phyloP scores from a whole-genome alignment of 192 early-diverging fungal species.

The Umbelopsis sp. region DNA sequence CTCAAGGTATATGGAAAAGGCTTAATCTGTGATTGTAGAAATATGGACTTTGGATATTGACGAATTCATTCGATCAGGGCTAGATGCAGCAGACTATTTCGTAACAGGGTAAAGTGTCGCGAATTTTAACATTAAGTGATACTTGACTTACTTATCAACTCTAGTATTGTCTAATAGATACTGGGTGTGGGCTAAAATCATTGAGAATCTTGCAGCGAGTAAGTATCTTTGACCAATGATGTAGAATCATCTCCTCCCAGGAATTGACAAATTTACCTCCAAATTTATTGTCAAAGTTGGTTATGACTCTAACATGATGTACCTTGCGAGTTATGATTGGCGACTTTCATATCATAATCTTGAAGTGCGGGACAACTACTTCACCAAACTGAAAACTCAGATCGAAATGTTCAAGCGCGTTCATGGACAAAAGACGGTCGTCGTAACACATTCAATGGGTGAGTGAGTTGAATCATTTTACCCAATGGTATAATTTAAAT shows the following conservation, averaged over 20 bases:
- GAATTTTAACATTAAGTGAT: neutral
- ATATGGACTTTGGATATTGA: neutral
- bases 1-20: conserved; percentile 48
- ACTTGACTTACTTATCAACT: neutral
- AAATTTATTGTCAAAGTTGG: conserved; percentile 44
- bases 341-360: conserved; percentile 76
- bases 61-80: conserved; percentile 38
- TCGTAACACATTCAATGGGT: conserved; percentile 73
- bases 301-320: conserved; percentile 88
- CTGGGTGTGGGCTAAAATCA: conserved; percentile 88
- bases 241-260: neutral
- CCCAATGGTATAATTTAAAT: too few species aligned
- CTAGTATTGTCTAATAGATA: conserved; percentile 44
- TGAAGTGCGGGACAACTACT: conserved; percentile 82
- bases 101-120: conserved; percentile 65
- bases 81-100: conserved; percentile 91
- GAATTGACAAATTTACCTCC: neutral
- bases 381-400: conserved; percentile 69
- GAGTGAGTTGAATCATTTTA: neutral
- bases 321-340: conserved; percentile 90
- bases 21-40: neutral
- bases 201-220: conserved; percentile 77
- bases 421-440: conserved; percentile 54
- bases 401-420: conserved; percentile 63
- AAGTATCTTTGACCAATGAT: neutral